Evolutionary conservation across 2,329 filamentous ascomycete genomes (phyloP).

Genomic region (Fusarium udum): DNA sequence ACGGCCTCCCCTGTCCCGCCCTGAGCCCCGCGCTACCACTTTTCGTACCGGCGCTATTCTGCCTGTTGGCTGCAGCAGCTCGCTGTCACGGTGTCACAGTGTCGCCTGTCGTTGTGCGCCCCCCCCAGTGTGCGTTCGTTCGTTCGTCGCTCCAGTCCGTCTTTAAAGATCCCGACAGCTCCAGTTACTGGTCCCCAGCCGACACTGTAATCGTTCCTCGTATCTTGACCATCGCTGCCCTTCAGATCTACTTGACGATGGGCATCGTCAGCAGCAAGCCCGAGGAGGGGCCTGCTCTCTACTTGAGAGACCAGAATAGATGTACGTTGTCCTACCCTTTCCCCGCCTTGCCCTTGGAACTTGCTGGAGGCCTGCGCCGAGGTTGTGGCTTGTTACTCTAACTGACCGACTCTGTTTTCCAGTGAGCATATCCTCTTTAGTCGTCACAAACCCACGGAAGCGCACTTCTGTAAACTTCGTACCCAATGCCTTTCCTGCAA

Average conservation of each 20-base stretch:
- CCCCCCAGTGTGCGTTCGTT: conserved; percentile 23
- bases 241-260: conserved; percentile 67
- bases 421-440: conserved; percentile 90
- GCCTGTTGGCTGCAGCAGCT: conserved; percentile 32
- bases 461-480: conserved; percentile 79
- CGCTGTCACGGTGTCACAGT: conserved; percentile 39
- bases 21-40: conserved; percentile 45
- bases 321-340: conserved; percentile 65
- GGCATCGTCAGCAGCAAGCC: conserved; percentile 90
- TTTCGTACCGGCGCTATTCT: conserved; percentile 38
- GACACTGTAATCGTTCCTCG: conserved; percentile 35
- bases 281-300: conserved; percentile 83
- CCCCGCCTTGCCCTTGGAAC: conserved; percentile 17
- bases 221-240: conserved; percentile 29
- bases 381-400: conserved; percentile 29
- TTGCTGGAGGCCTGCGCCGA: conserved; percentile 16
- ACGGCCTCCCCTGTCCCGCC: conserved; percentile 44
- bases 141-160: conserved; percentile 29
- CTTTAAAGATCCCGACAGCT: conserved; percentile 44
- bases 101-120: conserved; percentile 41
- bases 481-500: conserved; percentile 89
- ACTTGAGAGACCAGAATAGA: conserved; percentile 90
- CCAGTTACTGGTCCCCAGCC: conserved; percentile 24
- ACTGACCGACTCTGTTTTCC: conserved; percentile 36
- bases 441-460: conserved; percentile 81